Base-by-base conservation (phyloP, 768 basidiomycete species). In the Botryobasidium botryosum region DNA sequence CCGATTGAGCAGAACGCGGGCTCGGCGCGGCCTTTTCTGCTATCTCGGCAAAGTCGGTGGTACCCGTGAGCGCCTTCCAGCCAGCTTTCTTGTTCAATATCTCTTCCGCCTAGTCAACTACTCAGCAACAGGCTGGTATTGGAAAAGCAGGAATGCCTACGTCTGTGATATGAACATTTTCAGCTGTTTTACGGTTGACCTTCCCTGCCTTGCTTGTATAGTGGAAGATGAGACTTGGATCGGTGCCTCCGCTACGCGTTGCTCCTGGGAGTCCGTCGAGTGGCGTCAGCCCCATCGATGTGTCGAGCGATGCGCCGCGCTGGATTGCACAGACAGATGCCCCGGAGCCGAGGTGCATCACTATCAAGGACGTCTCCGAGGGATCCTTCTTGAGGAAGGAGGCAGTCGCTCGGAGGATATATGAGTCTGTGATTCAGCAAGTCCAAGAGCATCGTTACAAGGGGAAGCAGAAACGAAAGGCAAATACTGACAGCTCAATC, bases 231-330 rank as follows among this genome's bases (percentile, higher is more conserved):
- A 90, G 70, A 33, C 76, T 77, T 12, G 87, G 84, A 59, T 94
- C 90, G 55, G 91, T 66, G 2, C 71, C 68, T 6, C 90, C 88
- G 12, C 77, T 72, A 40, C 90, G 77, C 1, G 88, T 91, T 2
- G 84, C 86, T 13, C 90, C 88, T 3, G 88, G 86, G 0, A 92
- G 65, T 2, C 87, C 87, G 44, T 75, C 75, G n/a, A 88, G 61
- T 3, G 87, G 88, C 1, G 90, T 90, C 29, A 94, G 70, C 3
- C 87, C 88, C 90, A 94, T 94, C 29, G 74, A 78, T 1, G 86
- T 91, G 59, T 92, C 85, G 51, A 79, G 67, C 18, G 81, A 84
- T 48, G 69, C 62, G 18, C 90, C 90, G 31, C 66, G 56, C 40
- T 68, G 67, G 57, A 92, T 78, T 15, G 75, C 75, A 58, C 85